A percentile compares a stretch with the other conserved stretches of the same genome.
Conservation (phyloP, 345 rosid genomes). For the Salix exigua region DNA sequence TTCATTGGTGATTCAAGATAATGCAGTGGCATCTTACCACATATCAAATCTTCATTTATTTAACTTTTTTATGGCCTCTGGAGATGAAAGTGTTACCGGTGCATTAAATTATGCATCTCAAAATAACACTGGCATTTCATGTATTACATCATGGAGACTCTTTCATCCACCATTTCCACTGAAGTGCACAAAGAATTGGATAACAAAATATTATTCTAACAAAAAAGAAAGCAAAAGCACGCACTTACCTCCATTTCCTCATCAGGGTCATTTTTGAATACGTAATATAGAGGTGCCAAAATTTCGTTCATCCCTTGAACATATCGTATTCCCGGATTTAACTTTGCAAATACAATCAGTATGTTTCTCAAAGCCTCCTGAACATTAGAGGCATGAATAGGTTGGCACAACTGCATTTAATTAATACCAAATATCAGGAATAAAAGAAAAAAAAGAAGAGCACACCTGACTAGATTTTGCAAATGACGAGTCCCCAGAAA, state of each 20-base stretch:
- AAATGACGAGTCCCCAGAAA: constrained; percentile 74
- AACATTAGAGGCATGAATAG: constrained; percentile 17
- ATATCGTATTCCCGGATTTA: constrained; percentile 96
- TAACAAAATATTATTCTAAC: background rate
- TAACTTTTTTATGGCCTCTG: background rate
- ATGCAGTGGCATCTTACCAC: background rate
- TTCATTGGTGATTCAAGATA: background rate
- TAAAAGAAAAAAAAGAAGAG: constrained; percentile 1
- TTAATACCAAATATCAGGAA: background rate
- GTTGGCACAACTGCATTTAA: constrained; percentile 21
- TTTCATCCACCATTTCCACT: background rate
- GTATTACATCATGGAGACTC: background rate
- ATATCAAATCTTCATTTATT: background rate
- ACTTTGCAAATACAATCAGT: constrained; percentile 77
- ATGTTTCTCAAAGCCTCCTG: constrained; percentile 84
- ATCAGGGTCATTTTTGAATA: constrained; percentile 78
- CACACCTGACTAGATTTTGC: constrained; percentile 83
- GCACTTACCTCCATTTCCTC: constrained; percentile 58
- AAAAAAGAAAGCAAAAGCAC: background rate
- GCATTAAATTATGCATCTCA: background rate
- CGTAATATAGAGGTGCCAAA: constrained; percentile 83
- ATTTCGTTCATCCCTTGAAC: constrained; percentile 99
- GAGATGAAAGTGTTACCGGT: background rate
- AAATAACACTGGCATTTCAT: background rate
- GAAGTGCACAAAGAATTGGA: background rate